A percentile compares a stretch with the other conserved stretches of the same genome.
These are phyloP conservation scores for Lathyrus oleraceus DNA, from an alignment of 306 rosid genomes.

Conservation along the genomic window DNA sequence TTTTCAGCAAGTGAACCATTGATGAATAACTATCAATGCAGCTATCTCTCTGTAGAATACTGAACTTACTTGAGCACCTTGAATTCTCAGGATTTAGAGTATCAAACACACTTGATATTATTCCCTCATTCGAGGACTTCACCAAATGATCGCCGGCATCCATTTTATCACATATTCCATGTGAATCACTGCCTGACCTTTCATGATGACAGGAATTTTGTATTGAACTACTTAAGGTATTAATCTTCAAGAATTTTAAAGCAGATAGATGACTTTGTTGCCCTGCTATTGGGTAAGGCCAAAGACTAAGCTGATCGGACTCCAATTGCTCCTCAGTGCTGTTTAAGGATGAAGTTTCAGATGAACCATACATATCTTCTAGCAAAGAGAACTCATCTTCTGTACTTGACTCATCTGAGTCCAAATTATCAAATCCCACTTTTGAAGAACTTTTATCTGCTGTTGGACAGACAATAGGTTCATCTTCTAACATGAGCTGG, in stretches of 20 bases:
- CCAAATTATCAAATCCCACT: constrained; percentile 37
- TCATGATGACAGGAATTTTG: too few species aligned
- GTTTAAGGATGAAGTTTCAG: constrained; percentile 60
- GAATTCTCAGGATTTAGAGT: constrained; percentile 44
- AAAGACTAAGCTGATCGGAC: constrained; percentile 50
- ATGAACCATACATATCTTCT: constrained; percentile 49
- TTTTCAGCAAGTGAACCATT: constrained; percentile 31
- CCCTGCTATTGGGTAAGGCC: too few species aligned
- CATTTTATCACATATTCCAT: too few species aligned
- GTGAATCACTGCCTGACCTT: too few species aligned
- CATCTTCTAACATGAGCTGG: constrained; percentile 43
- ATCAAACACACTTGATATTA: too few species aligned
- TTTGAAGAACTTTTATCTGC: too few species aligned
- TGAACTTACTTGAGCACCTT: constrained; percentile 39
- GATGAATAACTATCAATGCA: constrained; percentile 33
- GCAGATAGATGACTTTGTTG: too few species aligned
- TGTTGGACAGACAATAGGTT: constrained; percentile 38
- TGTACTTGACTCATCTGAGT: constrained; percentile 60
- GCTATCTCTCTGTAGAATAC: constrained; percentile 36
- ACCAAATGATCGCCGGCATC: too few species aligned
- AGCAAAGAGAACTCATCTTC: constrained; percentile 44
- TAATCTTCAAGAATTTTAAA: too few species aligned
- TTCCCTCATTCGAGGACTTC: too few species aligned
- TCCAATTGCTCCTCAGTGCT: constrained; percentile 60
- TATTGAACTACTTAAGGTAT: too few species aligned